Conservation (phyloP, 2,329 filamentous ascomycete species). For the Orbilia quercus region DNA sequence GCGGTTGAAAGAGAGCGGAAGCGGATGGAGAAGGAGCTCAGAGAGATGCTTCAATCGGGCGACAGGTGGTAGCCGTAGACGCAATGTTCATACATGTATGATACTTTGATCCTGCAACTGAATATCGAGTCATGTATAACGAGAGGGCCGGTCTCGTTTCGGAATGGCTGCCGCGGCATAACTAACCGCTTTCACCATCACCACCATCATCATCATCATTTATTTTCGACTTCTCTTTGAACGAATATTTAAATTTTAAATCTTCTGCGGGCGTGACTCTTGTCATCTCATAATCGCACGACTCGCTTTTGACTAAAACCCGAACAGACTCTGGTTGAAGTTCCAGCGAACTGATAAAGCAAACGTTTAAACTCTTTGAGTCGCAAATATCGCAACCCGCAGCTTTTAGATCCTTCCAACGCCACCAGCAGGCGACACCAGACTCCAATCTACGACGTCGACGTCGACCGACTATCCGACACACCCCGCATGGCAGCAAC, state of each 20-base stretch:
- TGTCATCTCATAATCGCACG: no score
- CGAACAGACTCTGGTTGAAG: no score
- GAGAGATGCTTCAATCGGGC: constrained; percentile 35
- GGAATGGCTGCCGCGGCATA: not conserved
- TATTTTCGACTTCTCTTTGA: no score
- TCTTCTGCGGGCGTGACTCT: no score
- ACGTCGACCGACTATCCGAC: not conserved
- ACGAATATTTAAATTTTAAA: no score
- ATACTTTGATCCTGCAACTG: no score
- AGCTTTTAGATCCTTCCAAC: not conserved
- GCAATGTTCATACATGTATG: not conserved
- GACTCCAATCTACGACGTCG: not conserved
- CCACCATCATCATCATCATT: no score
- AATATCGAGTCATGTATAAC: not conserved
- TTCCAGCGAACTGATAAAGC: no score
- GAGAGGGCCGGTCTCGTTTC: not conserved
- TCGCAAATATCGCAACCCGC: no score
- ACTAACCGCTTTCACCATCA: not conserved
- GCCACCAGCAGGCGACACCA: constrained; percentile 1
- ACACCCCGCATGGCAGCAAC: constrained; percentile 27
- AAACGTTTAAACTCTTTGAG: no score
- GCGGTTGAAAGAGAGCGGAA: constrained; percentile 28
- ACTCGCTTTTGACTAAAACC: no score
- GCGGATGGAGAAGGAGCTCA: constrained; percentile 39
- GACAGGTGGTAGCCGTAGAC: constrained; percentile 36